phyloP scores from a whole-genome alignment of 2,329 filamentous ascomycete species.

The Cladobotryum mycophilum region DNA sequence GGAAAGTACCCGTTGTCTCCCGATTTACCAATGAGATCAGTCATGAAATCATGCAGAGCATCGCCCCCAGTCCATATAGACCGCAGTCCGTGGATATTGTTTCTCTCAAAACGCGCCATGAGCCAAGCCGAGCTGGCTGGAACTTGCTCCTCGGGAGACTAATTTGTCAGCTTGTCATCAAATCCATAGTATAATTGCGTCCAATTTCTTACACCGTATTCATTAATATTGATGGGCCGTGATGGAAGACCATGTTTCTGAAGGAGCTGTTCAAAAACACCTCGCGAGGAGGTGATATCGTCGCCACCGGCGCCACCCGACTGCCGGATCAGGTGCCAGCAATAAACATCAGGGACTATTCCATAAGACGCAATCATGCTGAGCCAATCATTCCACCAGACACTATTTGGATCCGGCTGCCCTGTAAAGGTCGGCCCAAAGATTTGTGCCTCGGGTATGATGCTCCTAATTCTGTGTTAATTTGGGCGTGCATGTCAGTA shows the following conservation, averaged over 20 bases:
- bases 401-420: constrained; percentile 5
- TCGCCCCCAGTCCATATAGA: constrained; percentile 5
- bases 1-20: constrained; percentile 2
- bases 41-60: constrained; percentile 8
- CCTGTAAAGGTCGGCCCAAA: constrained; percentile 6
- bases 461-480: neutral
- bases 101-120: constrained; percentile 7
- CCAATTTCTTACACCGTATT: constrained; percentile 3
- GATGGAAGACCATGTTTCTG: constrained; percentile 3
- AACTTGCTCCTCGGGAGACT: constrained; percentile 9
- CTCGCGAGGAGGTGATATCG: constrained; percentile 3
- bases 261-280: constrained; percentile 1
- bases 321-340: constrained; percentile 7
- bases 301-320: constrained; percentile 4
- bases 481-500: neutral
- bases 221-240: constrained; percentile 5
- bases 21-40: neutral
- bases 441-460: constrained; percentile 6
- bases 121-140: constrained; percentile 7
- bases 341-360: constrained; percentile 5
- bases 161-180: neutral
- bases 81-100: constrained; percentile 5
- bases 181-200: too few relatives aligned
- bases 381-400: constrained; percentile 9
- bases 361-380: constrained; percentile 1